Evolutionary conservation across 2,329 filamentous ascomycete genomes (phyloP).

Genomic region (Aspergillus aculeatus): DNA sequence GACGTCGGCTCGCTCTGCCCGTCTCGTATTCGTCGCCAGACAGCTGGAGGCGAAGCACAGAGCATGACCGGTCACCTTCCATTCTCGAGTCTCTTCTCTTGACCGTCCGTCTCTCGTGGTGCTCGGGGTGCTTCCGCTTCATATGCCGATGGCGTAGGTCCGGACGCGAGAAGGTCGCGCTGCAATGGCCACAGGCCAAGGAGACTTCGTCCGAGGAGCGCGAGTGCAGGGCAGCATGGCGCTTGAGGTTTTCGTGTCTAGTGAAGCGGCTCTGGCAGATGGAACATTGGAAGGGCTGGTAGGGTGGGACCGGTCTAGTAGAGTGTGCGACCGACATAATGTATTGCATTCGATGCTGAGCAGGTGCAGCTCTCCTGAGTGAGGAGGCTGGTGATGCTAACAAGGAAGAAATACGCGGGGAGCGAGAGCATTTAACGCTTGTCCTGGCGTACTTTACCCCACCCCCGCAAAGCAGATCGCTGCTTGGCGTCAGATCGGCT

Average conservation of each 20-base stretch:
- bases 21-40: constrained; percentile 7
- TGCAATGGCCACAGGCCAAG: constrained; percentile 39
- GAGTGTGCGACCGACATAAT: constrained; percentile 3
- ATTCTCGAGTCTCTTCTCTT: constrained; percentile 3
- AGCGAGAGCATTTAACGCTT: background rate
- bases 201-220: constrained; percentile 30
- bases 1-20: background rate
- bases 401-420: background rate
- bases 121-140: constrained; percentile 42
- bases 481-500: background rate
- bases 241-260: constrained; percentile 44
- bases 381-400: background rate
- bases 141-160: constrained; percentile 45
- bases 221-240: constrained; percentile 42
- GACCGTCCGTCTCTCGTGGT: constrained; percentile 11
- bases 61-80: constrained; percentile 5
- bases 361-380: background rate
- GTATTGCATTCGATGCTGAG: background rate
- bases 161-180: constrained; percentile 42
- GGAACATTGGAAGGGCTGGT: constrained; percentile 44
- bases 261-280: constrained; percentile 42
- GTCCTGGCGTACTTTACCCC: background rate
- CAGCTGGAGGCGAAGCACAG: background rate
- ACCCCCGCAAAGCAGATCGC: background rate
- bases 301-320: constrained; percentile 9